Evolutionary conservation across 1,139 yeast genomes (phyloP).

Genomic region (Yamadazyma trypodendri): DNA sequence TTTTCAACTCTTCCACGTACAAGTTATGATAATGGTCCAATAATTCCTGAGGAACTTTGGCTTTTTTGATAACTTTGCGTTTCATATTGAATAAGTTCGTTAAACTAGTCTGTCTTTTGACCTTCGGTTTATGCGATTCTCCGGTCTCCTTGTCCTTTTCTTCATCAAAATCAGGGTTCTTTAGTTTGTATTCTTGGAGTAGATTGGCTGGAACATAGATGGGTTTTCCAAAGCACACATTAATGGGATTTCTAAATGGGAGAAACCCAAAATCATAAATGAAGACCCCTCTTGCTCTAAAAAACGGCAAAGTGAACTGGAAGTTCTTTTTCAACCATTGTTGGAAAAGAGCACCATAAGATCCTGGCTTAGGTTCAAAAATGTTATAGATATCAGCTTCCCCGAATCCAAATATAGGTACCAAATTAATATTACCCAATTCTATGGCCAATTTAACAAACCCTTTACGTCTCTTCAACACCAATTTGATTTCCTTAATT

Average conservation of each 20-base stretch:
- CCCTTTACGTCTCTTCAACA: slow-evolving; percentile 78
- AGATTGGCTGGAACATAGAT: slow-evolving; percentile 58
- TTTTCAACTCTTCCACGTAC: slow-evolving; percentile 66
- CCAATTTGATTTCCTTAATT: slow-evolving; percentile 34
- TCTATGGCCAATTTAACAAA: slow-evolving; percentile 85
- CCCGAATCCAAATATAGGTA: slow-evolving; percentile 91
- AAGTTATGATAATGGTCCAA: slow-evolving; percentile 71
- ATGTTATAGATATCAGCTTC: slow-evolving; percentile 81
- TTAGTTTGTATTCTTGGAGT: slow-evolving; percentile 29
- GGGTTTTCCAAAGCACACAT: slow-evolving; percentile 81
- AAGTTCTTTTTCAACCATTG: slow-evolving; percentile 65
- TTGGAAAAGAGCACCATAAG: slow-evolving; percentile 58
- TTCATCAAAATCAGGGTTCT: slow-evolving; percentile 25
- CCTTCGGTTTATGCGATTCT: slow-evolving; percentile 2
- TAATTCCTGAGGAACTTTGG: slow-evolving; percentile 39
- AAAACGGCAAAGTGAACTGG: slow-evolving; percentile 87
- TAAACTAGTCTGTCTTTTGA: slow-evolving; percentile 8
- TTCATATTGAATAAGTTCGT: slow-evolving; percentile 9
- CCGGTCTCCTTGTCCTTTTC: slow-evolving; percentile 15
- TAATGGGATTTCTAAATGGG: slow-evolving; percentile 80
- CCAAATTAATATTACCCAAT: slow-evolving; percentile 72
- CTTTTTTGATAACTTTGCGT: slow-evolving; percentile 12
- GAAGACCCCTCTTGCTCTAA: slow-evolving; percentile 90
- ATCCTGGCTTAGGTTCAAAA: slow-evolving; percentile 51
- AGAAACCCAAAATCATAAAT: slow-evolving; percentile 89